phyloP scores from a whole-genome alignment of 2,329 filamentous ascomycete genomes.

The Tolypocladium endophyticum region DNA sequence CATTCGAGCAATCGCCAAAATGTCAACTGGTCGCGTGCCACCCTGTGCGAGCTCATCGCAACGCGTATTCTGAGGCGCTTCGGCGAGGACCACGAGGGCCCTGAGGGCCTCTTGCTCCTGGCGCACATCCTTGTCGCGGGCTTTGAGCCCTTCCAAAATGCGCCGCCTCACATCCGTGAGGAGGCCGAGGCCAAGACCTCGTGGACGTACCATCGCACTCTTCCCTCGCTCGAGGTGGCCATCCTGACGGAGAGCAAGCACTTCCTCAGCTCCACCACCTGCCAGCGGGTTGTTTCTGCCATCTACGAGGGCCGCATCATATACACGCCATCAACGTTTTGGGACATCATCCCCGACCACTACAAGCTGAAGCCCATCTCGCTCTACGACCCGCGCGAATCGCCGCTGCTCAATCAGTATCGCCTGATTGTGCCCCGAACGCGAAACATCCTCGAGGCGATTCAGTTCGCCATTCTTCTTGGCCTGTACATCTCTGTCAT shows the following conservation, averaged over 20 bases:
- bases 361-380: slow-evolving; percentile 79
- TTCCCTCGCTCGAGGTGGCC: slow-evolving; percentile 73
- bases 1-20: slow-evolving; percentile 70
- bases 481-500: slow-evolving; percentile 62
- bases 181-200: slow-evolving; percentile 41
- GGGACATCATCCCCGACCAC: slow-evolving; percentile 75
- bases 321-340: slow-evolving; percentile 71
- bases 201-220: slow-evolving; percentile 43
- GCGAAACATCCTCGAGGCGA: slow-evolving; percentile 62
- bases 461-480: slow-evolving; percentile 63
- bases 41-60: slow-evolving; percentile 71
- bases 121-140: slow-evolving; percentile 73
- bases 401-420: slow-evolving; percentile 73
- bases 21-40: slow-evolving; percentile 67
- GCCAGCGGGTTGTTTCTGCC: slow-evolving; percentile 71
- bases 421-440: slow-evolving; percentile 73
- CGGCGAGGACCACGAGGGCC: slow-evolving; percentile 64
- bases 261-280: slow-evolving; percentile 67
- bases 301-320: slow-evolving; percentile 74
- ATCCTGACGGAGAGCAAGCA: slow-evolving; percentile 74
- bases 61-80: slow-evolving; percentile 68
- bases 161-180: slow-evolving; percentile 54
- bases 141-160: slow-evolving; percentile 79
- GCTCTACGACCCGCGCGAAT: slow-evolving; percentile 66
- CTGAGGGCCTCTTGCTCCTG: slow-evolving; percentile 59